phyloP scores from a whole-genome alignment of 2,329 filamentous ascomycete genomes.

The Colletotrichum ledebouriae region DNA sequence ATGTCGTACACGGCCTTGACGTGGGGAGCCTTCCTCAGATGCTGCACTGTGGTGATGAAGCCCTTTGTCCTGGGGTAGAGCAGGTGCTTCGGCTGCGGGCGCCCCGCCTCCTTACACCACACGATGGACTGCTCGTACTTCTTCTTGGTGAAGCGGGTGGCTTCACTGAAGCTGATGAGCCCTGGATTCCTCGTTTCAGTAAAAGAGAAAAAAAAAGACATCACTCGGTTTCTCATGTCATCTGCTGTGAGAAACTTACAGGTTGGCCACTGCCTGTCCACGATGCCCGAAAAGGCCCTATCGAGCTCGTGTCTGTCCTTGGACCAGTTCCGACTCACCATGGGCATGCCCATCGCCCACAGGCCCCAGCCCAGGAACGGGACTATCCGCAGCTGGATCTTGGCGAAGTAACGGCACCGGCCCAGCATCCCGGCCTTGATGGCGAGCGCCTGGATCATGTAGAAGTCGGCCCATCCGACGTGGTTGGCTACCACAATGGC shows the following conservation, averaged over 20 bases:
- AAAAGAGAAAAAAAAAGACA: not conserved
- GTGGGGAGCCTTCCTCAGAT: constrained; percentile 64
- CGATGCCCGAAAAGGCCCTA: constrained; percentile 68
- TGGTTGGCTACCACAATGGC: constrained; percentile 73
- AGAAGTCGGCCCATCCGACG: constrained; percentile 73
- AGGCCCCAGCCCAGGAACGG: constrained; percentile 74
- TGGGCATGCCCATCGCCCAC: constrained; percentile 75
- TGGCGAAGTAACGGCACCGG: constrained; percentile 74
- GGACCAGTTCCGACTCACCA: constrained; percentile 72
- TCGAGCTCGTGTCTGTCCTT: constrained; percentile 68
- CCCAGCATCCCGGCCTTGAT: constrained; percentile 68
- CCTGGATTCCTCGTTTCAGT: constrained; percentile 53
- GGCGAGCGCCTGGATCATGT: constrained; percentile 72
- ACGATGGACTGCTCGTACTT: constrained; percentile 65
- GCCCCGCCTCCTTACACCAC: constrained; percentile 66
- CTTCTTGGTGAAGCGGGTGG: constrained; percentile 68
- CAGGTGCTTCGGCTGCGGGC: constrained; percentile 67
- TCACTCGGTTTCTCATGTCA: constrained; percentile 8
- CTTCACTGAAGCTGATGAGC: constrained; percentile 75
- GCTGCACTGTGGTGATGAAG: constrained; percentile 70
- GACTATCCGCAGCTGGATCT: constrained; percentile 69
- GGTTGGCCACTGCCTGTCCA: constrained; percentile 65
- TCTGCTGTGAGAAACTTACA: constrained; percentile 58
- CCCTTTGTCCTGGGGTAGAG: constrained; percentile 73
- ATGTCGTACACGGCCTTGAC: constrained; percentile 69